Conservation (phyloP, 495 filamentous ascomycete genomes). For the Daldinia decipiens region DNA sequence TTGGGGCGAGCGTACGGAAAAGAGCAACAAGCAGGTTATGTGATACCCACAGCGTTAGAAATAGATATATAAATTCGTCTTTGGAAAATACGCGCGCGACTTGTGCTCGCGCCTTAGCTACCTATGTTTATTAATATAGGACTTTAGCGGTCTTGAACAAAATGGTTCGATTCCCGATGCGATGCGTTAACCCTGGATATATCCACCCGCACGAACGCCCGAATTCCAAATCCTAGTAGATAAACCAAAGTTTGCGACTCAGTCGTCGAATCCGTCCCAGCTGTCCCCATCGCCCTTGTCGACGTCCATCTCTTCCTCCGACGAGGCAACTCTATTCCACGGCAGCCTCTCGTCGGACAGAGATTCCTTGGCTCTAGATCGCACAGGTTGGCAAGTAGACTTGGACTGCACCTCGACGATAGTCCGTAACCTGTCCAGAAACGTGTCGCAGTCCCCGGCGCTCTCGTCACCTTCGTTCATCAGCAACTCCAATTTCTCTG, state of each 20-base stretch:
- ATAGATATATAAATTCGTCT: constrained; percentile 5
- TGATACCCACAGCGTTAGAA: constrained; percentile 31
- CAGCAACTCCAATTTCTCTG: constrained; percentile 72
- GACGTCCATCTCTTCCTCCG: constrained; percentile 51
- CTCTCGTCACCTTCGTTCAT: constrained; percentile 53
- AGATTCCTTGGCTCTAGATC: constrained; percentile 74
- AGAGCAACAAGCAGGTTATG: constrained; percentile 11
- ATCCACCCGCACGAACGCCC: constrained; percentile 17
- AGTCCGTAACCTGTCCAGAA: constrained; percentile 50
- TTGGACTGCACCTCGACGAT: constrained; percentile 55
- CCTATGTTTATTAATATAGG: constrained; percentile 4
- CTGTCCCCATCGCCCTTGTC: constrained; percentile 62
- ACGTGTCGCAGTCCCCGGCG: constrained; percentile 57
- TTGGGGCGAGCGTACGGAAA: not conserved
- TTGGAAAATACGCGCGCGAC: constrained; percentile 1
- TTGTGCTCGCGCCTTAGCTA: not conserved
- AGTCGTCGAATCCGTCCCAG: constrained; percentile 82
- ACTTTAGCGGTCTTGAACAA: constrained; percentile 6
- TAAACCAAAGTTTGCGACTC: constrained; percentile 3
- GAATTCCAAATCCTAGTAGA: constrained; percentile 18
- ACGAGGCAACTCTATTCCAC: constrained; percentile 52
- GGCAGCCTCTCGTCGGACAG: constrained; percentile 79
- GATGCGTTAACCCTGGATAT: constrained; percentile 23
- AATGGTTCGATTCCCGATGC: not conserved
- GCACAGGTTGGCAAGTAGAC: constrained; percentile 76